Conservation (phyloP, 2,329 filamentous ascomycete genomes). For the Zasmidium citrigriseum region DNA sequence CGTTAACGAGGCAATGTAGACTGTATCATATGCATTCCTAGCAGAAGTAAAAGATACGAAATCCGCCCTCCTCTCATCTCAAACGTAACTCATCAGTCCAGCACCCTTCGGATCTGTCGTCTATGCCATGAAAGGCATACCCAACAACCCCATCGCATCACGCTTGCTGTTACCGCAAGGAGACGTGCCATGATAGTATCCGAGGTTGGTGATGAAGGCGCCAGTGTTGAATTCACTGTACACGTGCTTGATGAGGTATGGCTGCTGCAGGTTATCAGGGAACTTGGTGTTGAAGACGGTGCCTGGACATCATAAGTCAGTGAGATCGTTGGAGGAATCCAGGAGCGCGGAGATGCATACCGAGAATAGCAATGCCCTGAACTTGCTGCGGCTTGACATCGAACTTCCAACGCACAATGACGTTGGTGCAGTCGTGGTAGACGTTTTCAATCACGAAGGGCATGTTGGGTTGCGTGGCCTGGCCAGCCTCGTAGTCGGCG, state of each 20-base stretch:
- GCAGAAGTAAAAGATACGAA: too few species aligned
- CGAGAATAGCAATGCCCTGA: slow-evolving; percentile 25
- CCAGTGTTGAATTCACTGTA: slow-evolving; percentile 31
- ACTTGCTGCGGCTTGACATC: slow-evolving; percentile 24
- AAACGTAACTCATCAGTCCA: too few species aligned
- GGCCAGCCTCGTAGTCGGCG: slow-evolving; percentile 24
- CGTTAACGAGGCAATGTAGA: too few species aligned
- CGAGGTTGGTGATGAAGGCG: slow-evolving; percentile 10
- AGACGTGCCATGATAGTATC: slow-evolving; percentile 5
- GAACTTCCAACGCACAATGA: slow-evolving; percentile 29
- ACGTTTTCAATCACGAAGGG: slow-evolving; percentile 28
- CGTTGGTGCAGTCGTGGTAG: slow-evolving; percentile 28
- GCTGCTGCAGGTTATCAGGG: slow-evolving; percentile 6
- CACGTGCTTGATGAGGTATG: slow-evolving; percentile 28
- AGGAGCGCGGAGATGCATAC: slow-evolving; percentile 2
- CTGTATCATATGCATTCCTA: too few species aligned
- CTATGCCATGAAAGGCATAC: not conserved
- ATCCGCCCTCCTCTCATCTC: too few species aligned
- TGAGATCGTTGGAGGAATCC: not conserved
- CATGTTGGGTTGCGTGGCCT: slow-evolving; percentile 28
- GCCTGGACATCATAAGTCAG: slow-evolving; percentile 2
- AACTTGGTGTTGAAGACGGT: slow-evolving; percentile 6
- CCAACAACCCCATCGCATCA: not conserved
- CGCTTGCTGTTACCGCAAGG: slow-evolving; percentile 1
- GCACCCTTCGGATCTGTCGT: not conserved